Evolutionary conservation across 371 early-diverging fungal species (phyloP).

Genomic region (Umbelopsis sp.): DNA sequence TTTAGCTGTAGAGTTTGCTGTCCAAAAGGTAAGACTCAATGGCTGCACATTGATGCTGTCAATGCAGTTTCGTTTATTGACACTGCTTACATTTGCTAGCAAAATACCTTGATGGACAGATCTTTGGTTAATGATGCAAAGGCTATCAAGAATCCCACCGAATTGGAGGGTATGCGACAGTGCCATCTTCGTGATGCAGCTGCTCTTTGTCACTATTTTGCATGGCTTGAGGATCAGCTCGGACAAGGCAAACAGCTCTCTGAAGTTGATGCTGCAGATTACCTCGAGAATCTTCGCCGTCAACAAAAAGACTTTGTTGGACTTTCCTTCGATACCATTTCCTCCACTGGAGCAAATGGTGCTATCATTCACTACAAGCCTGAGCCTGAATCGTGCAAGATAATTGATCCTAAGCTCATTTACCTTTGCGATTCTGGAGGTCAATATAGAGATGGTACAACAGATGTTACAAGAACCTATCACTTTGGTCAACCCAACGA

Average conservation of each 20-base stretch:
- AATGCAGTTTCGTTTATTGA: background rate
- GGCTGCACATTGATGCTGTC: background rate
- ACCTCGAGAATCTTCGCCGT: constrained; percentile 73
- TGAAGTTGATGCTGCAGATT: constrained; percentile 84
- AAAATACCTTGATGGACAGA: constrained; percentile 43
- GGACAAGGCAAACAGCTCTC: constrained; percentile 33
- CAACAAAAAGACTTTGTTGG: constrained; percentile 80
- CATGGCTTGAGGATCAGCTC: constrained; percentile 91
- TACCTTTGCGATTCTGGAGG: constrained; percentile 98
- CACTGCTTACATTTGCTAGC: constrained; percentile 20
- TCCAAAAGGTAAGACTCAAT: constrained; percentile 43
- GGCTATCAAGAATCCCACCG: constrained; percentile 91
- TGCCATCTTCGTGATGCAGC: constrained; percentile 94
- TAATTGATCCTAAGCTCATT: constrained; percentile 72
- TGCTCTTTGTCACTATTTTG: constrained; percentile 90
- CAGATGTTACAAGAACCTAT: constrained; percentile 97
- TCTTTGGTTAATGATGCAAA: constrained; percentile 82
- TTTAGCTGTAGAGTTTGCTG: constrained; percentile 69
- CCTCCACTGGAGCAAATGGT: constrained; percentile 94
- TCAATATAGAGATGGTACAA: constrained; percentile 98
- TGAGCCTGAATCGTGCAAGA: constrained; percentile 67
- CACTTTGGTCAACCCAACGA: constrained; percentile 90
- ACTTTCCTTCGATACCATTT: constrained; percentile 97
- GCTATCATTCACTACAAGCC: constrained; percentile 99
- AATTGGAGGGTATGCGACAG: constrained; percentile 90